Evolutionary conservation across 805 yeast genomes (phyloP), one percentile per base, ranked within the genome.

Genomic region (Wickerhamomyces strasburgensis): DNA sequence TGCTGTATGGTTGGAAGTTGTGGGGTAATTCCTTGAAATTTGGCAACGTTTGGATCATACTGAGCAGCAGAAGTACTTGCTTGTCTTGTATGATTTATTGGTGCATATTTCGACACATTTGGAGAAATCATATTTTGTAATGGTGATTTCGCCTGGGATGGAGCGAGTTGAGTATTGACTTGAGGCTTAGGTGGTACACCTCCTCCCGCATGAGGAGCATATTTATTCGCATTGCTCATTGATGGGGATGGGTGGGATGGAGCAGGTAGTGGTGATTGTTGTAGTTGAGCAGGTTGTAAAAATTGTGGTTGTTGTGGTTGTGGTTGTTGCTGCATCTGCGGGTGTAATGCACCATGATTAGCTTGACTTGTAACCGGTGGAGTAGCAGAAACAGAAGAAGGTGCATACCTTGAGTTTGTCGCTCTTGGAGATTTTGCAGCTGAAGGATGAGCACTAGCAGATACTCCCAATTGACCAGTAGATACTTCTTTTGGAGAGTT

Each of bases 51-150:
- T 16, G 59, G 58, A 38, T 53, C 59, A 33, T 54, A 54, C 26
- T 50, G 50, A 21, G 52, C 48, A 10, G 59, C 59, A 29, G 57
- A 48, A 2, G 50, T 32, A 27, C 57, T 52, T 14, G 55, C 41
- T 27, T 53, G 57, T 49, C 58, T 47, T 35, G 39, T 50, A 25
- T 54, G 59, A 25, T 47, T 53, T 38, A 53, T 61, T 28, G 72
- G 70, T 3, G 71, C 70, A 51, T 67, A 65, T 37, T 53, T 65
- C 0, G 66, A 51, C 9, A 60, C 55, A 30, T 40, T 42, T 25
- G 52, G 44, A 5, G 54, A 44, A 11, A 44, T 33, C 8, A 15
- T 16, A 7, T 28, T n/a, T 7, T 35, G 42, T 18, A 17, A 29
- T 33, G 53, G 52, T 3, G 54, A 47, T 21, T 41, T 34, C 1